Evolutionary conservation across 2,329 filamentous ascomycete species (phyloP).

Genomic region (Trichoderma endophyticum): DNA sequence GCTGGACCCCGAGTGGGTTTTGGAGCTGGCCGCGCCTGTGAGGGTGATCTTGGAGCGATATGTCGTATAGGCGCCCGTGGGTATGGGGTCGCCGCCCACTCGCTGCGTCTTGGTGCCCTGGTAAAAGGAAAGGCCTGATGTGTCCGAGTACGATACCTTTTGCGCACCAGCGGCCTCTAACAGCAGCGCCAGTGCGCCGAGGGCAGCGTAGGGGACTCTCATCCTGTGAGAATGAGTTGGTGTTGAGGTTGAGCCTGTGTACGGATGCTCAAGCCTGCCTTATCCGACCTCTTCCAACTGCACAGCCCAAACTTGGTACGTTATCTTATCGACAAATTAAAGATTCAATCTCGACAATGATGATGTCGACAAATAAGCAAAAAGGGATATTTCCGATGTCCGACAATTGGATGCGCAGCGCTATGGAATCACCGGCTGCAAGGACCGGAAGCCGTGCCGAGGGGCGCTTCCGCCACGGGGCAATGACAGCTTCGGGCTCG

Average conservation of each 20-base stretch:
- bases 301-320: not conserved
- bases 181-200: constrained; percentile 26
- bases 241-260: not conserved
- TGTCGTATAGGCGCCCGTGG: constrained; percentile 45
- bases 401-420: not conserved
- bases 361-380: not conserved
- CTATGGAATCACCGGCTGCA: not conserved
- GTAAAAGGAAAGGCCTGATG: constrained; percentile 37
- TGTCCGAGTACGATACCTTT: constrained; percentile 30
- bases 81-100: constrained; percentile 37
- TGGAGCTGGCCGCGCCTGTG: constrained; percentile 24
- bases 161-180: constrained; percentile 27
- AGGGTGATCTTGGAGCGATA: constrained; percentile 44
- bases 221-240: not conserved
- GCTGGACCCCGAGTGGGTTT: constrained; percentile 14
- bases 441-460: constrained; percentile 2
- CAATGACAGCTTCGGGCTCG: not conserved
- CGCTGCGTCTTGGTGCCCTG: constrained; percentile 37
- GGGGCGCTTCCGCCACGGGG: constrained; percentile 2
- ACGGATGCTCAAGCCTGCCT: not conserved
- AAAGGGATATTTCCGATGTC: not conserved
- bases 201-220: constrained; percentile 15
- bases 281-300: not conserved
- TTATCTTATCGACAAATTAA: not conserved
- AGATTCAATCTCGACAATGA: not conserved